These are phyloP conservation scores for Erigeron canadensis DNA, from an alignment of 129 eudicot species.

Conservation along the genomic window DNA sequence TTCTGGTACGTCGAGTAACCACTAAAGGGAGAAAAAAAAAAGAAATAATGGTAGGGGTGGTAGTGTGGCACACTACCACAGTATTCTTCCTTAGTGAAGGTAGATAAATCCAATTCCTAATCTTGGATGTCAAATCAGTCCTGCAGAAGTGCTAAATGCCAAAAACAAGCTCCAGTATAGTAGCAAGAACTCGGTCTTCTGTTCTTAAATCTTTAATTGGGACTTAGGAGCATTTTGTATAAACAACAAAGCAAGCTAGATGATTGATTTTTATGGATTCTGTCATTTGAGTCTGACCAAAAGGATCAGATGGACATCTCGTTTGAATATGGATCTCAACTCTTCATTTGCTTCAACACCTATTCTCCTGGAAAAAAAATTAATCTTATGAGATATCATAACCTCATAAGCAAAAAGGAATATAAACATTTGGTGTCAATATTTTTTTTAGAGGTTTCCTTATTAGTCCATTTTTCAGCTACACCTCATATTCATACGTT, in stretches of 20 bases:
- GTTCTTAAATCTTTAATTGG: conserved; percentile 4
- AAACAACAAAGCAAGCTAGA: conserved; percentile 12
- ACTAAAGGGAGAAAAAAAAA: conserved; percentile 15
- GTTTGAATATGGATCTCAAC: conserved; percentile 74
- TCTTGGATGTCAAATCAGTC: conserved; percentile 9
- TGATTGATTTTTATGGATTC: conserved; percentile 2
- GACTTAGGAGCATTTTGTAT: conserved; percentile 1
- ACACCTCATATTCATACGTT: background rate
- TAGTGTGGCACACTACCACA: background rate
- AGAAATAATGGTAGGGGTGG: background rate
- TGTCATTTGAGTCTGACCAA: conserved; percentile 62
- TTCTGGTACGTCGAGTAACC: conserved; percentile 6
- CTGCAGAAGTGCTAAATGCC: conserved; percentile 19
- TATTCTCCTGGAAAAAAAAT: conserved; percentile 64
- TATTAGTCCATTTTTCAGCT: background rate
- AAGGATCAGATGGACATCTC: conserved; percentile 76
- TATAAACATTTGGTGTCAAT: background rate
- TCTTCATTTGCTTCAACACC: conserved; percentile 94
- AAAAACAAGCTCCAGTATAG: conserved; percentile 10
- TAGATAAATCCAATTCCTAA: background rate
- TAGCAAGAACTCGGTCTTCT: conserved; percentile 5
- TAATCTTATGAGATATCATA: background rate
- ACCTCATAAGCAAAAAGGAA: background rate
- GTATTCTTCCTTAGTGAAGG: conserved; percentile 10
- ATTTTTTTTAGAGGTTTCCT: too few relatives aligned